Conservation (phyloP, 2,329 filamentous ascomycete genomes). For the Cladosporium sp. region DNA sequence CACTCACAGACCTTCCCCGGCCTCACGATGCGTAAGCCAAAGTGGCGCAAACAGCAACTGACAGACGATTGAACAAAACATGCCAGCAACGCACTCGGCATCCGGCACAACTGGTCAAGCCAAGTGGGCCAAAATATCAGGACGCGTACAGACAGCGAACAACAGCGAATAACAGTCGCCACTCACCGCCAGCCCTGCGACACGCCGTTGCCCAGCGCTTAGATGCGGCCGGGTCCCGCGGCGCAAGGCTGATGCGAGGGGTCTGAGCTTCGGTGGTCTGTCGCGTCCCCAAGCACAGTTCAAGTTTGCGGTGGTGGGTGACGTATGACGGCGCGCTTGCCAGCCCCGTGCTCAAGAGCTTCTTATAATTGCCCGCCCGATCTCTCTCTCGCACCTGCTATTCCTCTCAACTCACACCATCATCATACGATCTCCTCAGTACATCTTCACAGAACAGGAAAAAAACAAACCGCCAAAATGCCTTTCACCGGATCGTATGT, state of each 20-base stretch:
- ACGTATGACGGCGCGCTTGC: neutral
- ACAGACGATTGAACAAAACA: neutral
- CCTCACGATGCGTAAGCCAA: neutral
- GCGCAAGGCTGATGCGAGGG: neutral
- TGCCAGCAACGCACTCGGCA: neutral
- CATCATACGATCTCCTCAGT: neutral
- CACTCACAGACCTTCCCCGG: neutral
- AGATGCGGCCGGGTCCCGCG: neutral
- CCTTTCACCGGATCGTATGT: constrained; percentile 54
- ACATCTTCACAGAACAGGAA: neutral
- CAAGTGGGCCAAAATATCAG: neutral
- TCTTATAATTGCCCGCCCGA: neutral
- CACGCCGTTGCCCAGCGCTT: neutral
- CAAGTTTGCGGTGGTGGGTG: neutral
- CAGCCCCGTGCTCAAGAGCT: neutral
- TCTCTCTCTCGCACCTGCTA: neutral
- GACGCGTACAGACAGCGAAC: constrained; percentile 1
- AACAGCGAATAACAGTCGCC: neutral
- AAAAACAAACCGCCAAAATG: constrained; percentile 39
- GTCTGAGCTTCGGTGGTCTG: no score
- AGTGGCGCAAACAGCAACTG: constrained; percentile 3
- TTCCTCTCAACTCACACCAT: neutral
- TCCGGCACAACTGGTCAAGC: neutral
- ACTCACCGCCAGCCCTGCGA: constrained; percentile 1
- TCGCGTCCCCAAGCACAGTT: neutral